Evolutionary conservation across 2,329 filamentous ascomycete genomes (phyloP).

Genomic region (Sarocladium strictum): DNA sequence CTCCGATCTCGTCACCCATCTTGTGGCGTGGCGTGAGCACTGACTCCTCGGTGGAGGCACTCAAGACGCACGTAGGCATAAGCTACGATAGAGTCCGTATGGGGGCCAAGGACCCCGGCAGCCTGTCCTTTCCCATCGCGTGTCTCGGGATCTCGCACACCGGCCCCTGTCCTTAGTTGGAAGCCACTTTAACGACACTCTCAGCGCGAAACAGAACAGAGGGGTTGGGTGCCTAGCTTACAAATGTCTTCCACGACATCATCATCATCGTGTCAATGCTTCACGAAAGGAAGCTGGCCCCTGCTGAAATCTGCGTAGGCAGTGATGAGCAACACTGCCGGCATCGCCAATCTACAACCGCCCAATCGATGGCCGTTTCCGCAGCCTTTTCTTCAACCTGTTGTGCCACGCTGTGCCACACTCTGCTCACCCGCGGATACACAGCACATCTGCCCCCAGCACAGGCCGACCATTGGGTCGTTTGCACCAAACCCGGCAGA

Average conservation of each 20-base stretch:
- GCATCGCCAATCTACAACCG: background rate
- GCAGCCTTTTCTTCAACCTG: background rate
- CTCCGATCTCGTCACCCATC: too few species aligned
- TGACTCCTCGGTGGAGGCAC: too few species aligned
- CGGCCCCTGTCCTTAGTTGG: background rate
- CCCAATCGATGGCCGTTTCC: background rate
- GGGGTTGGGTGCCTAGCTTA: background rate
- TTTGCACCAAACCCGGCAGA: background rate
- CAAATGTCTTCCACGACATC: background rate
- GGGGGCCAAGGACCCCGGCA: background rate
- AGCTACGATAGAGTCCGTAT: too few species aligned
- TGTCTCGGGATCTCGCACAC: background rate
- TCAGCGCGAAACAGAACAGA: background rate
- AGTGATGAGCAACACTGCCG: slow-evolving; percentile 4
- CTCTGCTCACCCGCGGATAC: background rate
- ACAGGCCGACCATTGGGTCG: background rate
- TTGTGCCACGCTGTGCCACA: background rate
- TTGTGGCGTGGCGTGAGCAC: too few species aligned
- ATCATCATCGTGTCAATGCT: background rate
- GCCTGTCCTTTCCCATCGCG: background rate
- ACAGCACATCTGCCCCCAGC: background rate
- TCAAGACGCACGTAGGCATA: too few species aligned
- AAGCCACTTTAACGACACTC: background rate
- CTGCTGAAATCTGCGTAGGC: background rate
- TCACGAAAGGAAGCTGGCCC: background rate